Percentiles rank a stretch among this genome's conserved stretches.
Evolutionary conservation across 1,139 yeast species (phyloP).

Genomic region (Magnusiomyces suaveolens): DNA sequence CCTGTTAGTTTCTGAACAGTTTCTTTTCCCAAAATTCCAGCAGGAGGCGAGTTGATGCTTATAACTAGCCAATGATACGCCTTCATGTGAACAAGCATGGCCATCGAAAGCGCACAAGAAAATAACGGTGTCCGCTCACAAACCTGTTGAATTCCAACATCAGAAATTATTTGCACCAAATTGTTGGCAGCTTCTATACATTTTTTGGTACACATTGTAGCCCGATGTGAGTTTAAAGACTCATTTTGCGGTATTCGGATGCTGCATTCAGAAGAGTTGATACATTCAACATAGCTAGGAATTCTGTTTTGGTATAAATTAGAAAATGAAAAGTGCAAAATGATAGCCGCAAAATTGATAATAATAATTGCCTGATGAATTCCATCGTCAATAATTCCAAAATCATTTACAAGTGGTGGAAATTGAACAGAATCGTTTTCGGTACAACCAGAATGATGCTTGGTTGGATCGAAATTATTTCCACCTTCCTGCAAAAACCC

Average conservation of each 20-base stretch:
- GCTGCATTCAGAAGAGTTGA: conserved; percentile 9
- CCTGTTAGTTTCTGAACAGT: neutral
- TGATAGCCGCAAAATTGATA: conserved; percentile 14
- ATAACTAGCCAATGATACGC: conserved; percentile 15
- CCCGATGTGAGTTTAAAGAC: conserved; percentile 6
- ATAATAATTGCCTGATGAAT: conserved; percentile 14
- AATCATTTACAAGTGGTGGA: conserved; percentile 13
- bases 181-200: conserved; percentile 16
- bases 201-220: conserved; percentile 11
- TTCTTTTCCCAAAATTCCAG: neutral
- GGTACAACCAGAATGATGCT: neutral
- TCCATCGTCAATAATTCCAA: conserved; percentile 14
- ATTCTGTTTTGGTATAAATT: conserved; percentile 14
- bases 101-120: conserved; percentile 14
- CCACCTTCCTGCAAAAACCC: conserved; percentile 6
- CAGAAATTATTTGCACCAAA: conserved; percentile 12
- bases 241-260: neutral
- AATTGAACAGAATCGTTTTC: conserved; percentile 2
- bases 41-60: conserved; percentile 3
- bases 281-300: conserved; percentile 15
- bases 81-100: conserved; percentile 17
- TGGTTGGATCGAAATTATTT: neutral
- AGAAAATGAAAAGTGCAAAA: conserved; percentile 14
- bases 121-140: conserved; percentile 11
- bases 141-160: conserved; percentile 12